phyloP scores from a whole-genome alignment of 768 basidiomycete genomes.

The Amanita brunnescens region DNA sequence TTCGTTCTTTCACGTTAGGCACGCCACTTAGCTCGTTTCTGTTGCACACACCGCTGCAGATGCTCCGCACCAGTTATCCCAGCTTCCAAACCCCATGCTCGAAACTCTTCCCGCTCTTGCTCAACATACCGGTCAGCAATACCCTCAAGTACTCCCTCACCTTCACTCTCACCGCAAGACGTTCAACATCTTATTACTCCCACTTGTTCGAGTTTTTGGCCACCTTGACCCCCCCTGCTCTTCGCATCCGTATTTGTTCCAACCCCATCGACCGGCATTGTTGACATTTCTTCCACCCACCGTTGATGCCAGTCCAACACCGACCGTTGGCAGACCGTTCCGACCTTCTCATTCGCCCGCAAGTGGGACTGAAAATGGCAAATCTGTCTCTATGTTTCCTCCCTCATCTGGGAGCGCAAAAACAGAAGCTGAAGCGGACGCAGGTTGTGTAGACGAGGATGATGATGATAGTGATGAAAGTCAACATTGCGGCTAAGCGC shows the following conservation, averaged over 20 bases:
- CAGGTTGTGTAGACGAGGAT: conserved; percentile 24
- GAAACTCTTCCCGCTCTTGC: conserved; percentile 59
- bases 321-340: conserved; percentile 39
- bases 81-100: conserved; percentile 65
- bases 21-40: conserved; percentile 61
- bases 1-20: conserved; percentile 52
- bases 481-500: conserved; percentile 67
- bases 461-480: conserved; percentile 63
- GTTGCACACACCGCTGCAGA: conserved; percentile 62
- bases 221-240: conserved; percentile 65
- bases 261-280: conserved; percentile 58
- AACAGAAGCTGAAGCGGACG: conserved; percentile 10
- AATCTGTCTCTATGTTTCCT: conserved; percentile 34
- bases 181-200: conserved; percentile 26
- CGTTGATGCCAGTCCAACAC: conserved; percentile 40
- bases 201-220: conserved; percentile 59
- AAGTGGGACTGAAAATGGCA: conserved; percentile 11
- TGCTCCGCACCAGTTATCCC: conserved; percentile 43
- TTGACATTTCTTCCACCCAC: conserved; percentile 63
- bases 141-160: conserved; percentile 20
- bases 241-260: conserved; percentile 63
- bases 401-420: conserved; percentile 24
- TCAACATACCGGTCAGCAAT: conserved; percentile 16
- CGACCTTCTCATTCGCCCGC: conserved; percentile 17
- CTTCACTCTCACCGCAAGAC: conserved; percentile 9